Percentiles rank a stretch among this genome's conserved stretches.
Conservation (phyloP, 768 basidiomycete species). For the Asterophora parasitica region DNA sequence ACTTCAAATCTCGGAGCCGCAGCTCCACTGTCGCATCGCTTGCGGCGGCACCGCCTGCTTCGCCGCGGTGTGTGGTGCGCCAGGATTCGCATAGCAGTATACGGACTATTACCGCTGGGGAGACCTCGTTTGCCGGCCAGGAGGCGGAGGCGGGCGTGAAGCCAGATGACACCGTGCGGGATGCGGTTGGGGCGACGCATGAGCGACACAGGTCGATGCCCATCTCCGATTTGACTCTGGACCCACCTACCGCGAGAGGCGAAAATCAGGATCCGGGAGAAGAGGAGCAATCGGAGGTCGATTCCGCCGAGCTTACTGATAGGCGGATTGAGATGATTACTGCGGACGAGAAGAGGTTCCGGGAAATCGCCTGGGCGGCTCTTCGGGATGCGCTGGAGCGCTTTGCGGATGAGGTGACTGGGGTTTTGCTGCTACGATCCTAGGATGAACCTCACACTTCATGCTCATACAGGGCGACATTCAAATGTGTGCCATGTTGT, state of each 20-base stretch:
- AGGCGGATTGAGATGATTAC: constrained; percentile 38
- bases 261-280: neutral
- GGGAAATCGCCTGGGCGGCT: constrained; percentile 53
- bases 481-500: constrained; percentile 74
- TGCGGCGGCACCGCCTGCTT: constrained; percentile 31
- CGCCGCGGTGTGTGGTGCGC: constrained; percentile 37
- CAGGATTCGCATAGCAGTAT: constrained; percentile 64
- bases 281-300: constrained; percentile 7
- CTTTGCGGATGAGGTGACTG: constrained; percentile 56
- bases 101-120: constrained; percentile 62
- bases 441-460: neutral
- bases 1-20: constrained; percentile 45
- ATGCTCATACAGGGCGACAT: constrained; percentile 57
- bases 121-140: constrained; percentile 33
- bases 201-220: constrained; percentile 27
- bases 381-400: constrained; percentile 52
- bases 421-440: neutral
- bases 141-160: constrained; percentile 17
- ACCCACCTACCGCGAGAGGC: constrained; percentile 15
- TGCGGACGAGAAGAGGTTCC: constrained; percentile 46
- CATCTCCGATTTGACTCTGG: constrained; percentile 25
- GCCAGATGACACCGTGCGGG: constrained; percentile 25
- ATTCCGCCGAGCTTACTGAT: constrained; percentile 26
- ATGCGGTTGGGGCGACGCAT: constrained; percentile 20
- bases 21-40: constrained; percentile 67